A percentile compares a stretch with the other conserved stretches of the same genome.
Conservation (phyloP, 495 filamentous ascomycete genomes). For the Tetracladium marchalianum region DNA sequence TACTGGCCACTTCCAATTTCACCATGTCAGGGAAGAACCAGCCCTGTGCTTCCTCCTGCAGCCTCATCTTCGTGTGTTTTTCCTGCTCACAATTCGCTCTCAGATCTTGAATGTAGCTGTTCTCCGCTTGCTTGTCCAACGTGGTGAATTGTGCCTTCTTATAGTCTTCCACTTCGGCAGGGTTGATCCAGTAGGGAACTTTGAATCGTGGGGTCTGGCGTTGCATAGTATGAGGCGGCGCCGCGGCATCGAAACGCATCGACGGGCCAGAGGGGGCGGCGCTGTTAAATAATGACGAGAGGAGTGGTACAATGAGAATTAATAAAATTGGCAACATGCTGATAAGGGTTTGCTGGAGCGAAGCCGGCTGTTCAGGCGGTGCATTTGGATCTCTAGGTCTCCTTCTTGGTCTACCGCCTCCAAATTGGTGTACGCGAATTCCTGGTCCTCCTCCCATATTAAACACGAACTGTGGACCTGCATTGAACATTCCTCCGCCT, state of each 20-base stretch:
- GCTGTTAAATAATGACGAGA: slow-evolving; percentile 70
- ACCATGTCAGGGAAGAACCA: slow-evolving; percentile 77
- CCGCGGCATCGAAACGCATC: slow-evolving; percentile 58
- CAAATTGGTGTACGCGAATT: slow-evolving; percentile 81
- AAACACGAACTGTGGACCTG: slow-evolving; percentile 80
- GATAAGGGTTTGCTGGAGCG: slow-evolving; percentile 44
- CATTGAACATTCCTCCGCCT: slow-evolving; percentile 49
- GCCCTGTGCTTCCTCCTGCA: slow-evolving; percentile 73
- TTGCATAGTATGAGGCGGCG: slow-evolving; percentile 59
- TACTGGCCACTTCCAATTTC: slow-evolving; percentile 58
- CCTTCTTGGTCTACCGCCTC: slow-evolving; percentile 54
- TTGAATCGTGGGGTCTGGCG: slow-evolving; percentile 60
- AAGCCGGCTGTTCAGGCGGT: slow-evolving; percentile 38
- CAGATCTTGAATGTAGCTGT: slow-evolving; percentile 54
- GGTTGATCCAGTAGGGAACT: slow-evolving; percentile 78
- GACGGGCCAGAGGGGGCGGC: slow-evolving; percentile 48
- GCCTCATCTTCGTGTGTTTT: slow-evolving; percentile 44
- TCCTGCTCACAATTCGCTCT: slow-evolving; percentile 66
- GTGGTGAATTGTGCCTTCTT: slow-evolving; percentile 52
- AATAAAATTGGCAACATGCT: slow-evolving; percentile 75
- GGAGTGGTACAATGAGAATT: slow-evolving; percentile 78
- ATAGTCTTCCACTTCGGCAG: slow-evolving; percentile 61
- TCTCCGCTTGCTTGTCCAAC: slow-evolving; percentile 70
- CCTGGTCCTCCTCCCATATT: slow-evolving; percentile 78
- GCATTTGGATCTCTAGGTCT: slow-evolving; percentile 57